Base-by-base conservation (phyloP, 2,329 filamentous ascomycete genomes). In the Penicillium sp. region DNA sequence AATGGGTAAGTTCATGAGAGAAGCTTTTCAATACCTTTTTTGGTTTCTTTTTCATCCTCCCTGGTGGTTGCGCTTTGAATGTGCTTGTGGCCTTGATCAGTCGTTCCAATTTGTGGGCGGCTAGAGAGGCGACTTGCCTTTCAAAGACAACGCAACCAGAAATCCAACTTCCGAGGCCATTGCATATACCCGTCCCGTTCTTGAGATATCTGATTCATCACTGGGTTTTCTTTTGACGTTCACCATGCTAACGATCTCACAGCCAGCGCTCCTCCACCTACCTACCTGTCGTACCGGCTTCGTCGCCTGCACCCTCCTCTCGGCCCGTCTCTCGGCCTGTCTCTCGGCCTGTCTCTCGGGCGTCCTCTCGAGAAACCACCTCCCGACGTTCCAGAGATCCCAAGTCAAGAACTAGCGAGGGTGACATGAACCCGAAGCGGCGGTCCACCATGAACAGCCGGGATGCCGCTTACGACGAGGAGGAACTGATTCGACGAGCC, bases 361-460 rank as follows among this genome's bases (percentile, higher is more conserved):
- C 73, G n/a, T 77, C 78, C 25, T 76, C 77, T 5, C 69, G 68
- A 39, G 75, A 76, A 23, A 42, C 39, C 50, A 73, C 70, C 47
- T 69, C 74, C 14, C 72, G 72, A 59, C 75, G 72, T 31, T 65
- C 70, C 14, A 75, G 69, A 59, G 75, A 80, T 55, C 67, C 76
- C 53, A 78, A 76, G 62, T 74, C 79, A 25, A 75, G 82, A 58
- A 76, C 77, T 49, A 85, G 79, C 64, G 82, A 81, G 43, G 79
- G 82, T 45, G 75, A 76, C 44, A 83, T 86, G 53, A 83, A 85
- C 52, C 87, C 88, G 37, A 98, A 97, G 74, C 86, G 95, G 58
- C 86, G 95, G 27, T 96, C 92, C 21, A 99, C 95, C 7, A 97
- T 98, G 92, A 96, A 98, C 71, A 99, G 95, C 73, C 87, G 93